Evolutionary conservation across 768 basidiomycete genomes (phyloP), one percentile per base, ranked within the genome.

Genomic region (Tylopilus intermedius): DNA sequence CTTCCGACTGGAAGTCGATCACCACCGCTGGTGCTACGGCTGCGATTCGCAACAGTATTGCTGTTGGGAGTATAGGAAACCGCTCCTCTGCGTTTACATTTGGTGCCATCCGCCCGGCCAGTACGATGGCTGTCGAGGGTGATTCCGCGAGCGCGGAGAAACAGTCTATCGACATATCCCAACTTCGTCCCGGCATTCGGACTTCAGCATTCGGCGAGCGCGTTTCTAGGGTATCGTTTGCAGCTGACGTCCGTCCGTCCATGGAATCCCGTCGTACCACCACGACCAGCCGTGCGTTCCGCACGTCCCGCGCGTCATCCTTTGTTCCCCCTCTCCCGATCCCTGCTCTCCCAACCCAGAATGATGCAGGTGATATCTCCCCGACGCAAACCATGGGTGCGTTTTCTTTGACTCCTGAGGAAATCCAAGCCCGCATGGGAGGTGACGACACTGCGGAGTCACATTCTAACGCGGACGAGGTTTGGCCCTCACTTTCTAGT

Each of bases 1-100:
- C 82, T 6, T 71, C 77, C 18, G 86, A 90, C 62, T 91, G 89
- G 89, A 85, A 84, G 66, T 76, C 78, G 41, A 82, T 90, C 59
- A 80, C 84, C 8, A 72, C 75, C 5, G 83, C 79, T 4, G 89
- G 87, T 45, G 90, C 88, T 1, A 73, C 75, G 21, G 86, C 83
- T 32, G 90, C 87, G 10, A 84, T 92, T 57, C 80, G 88, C 54
- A 77, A 76, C 58, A 83, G 80, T 40, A 82, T 88, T 27, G 83
- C 83, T 4, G 69, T 78, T 33, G 61, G 62, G 29, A 62, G 60
- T n/a, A 50, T 50, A 47, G 54, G 69, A 54, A 65, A 67, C 43
- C 74, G 80, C 45, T 74, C 76, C 0, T 71, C 79, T 2, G 63
- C 66, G 5, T 86, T 86, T 65, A 73, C 79, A 0, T 84, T 84